Base-by-base conservation (phyloP, 2,329 filamentous ascomycete species). In the Phaeosphaeriaceae sp. region DNA sequence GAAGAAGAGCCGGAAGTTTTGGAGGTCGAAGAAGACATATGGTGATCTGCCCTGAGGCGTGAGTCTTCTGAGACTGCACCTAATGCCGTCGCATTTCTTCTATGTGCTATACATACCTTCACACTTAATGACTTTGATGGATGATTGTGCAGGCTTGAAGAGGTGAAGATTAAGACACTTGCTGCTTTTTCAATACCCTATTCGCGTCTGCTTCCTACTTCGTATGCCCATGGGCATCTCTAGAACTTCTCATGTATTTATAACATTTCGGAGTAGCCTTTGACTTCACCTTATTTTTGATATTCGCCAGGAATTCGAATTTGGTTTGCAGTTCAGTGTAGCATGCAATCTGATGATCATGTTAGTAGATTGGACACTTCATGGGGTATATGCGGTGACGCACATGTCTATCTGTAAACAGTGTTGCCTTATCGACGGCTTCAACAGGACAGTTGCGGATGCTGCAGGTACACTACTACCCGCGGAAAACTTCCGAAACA, bases 1-100 rank as follows among this genome's bases (percentile, higher is more conserved):
- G 19, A 75, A 73, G 67, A 70, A 71, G 51, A 68, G 65, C 46
- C 53, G 63, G 40, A 74, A 67, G 53, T 77, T 77, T 56, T 77
- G 75, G 75, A 53, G 68, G 17, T 73, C 69, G 58, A 72, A 70
- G 57, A 70, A 68, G 61, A 66, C 67, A 2, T 67, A 70, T 49
- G 63, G 65, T 11, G 65, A 70, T 45, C 45, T 69, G 45, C 63
- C 65, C 40, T 66, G 44, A 60, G 48, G 10, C n/a, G 21, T n/a
- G 36, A 21, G 10, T n/a, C 6, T 22, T n/a, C n/a, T 31, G 22
- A 47, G 25, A 27, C 25, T 27, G 25, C 22, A 20, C 1, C 22
- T 22, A 25, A 10, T 42, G 48, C 20, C 15, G 24, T 25, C 21
- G 15, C 46, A 31, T 22, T 33, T 33, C 33, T 46, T 21, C 13